These are phyloP conservation scores for Anisodus acutangulus DNA, from an alignment of 257 asterid genomes.

Conservation along the genomic window DNA sequence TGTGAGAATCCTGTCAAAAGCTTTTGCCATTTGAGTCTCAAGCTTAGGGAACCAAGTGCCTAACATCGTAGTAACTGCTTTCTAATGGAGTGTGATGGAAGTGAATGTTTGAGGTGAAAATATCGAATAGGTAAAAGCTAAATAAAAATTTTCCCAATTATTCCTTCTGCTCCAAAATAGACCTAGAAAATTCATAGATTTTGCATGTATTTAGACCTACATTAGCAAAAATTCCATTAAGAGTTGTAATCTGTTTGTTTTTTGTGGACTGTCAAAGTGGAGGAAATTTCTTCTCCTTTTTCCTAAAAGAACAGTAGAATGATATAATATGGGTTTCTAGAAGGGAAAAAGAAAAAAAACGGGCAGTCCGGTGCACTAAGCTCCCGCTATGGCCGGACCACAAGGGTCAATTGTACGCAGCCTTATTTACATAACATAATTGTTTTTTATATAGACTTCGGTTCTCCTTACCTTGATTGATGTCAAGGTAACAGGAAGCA, in stretches of 20 bases:
- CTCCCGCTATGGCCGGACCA: no score
- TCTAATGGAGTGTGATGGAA: not conserved
- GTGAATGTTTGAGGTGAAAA: not conserved
- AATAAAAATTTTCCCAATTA: not conserved
- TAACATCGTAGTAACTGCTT: not conserved
- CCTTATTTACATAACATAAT: not conserved
- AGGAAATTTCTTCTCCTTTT: not conserved
- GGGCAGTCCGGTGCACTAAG: no score
- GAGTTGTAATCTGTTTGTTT: not conserved
- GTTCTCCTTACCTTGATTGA: not conserved
- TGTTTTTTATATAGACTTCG: not conserved
- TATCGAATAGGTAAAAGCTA: not conserved
- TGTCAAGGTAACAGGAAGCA: not conserved
- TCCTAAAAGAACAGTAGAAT: not conserved
- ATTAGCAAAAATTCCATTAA: not conserved
- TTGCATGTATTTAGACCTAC: not conserved
- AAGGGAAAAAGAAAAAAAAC: not conserved
- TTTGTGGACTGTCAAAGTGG: slow-evolving; percentile 8
- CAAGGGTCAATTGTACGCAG: no score
- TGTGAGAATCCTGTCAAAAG: not conserved
- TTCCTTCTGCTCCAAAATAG: not conserved
- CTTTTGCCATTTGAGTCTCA: not conserved
- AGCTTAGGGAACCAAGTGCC: not conserved
- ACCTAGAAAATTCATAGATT: not conserved
- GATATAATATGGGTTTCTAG: not conserved